Conservation (phyloP, 768 basidiomycete genomes). For the Lentinula guzmanii region DNA sequence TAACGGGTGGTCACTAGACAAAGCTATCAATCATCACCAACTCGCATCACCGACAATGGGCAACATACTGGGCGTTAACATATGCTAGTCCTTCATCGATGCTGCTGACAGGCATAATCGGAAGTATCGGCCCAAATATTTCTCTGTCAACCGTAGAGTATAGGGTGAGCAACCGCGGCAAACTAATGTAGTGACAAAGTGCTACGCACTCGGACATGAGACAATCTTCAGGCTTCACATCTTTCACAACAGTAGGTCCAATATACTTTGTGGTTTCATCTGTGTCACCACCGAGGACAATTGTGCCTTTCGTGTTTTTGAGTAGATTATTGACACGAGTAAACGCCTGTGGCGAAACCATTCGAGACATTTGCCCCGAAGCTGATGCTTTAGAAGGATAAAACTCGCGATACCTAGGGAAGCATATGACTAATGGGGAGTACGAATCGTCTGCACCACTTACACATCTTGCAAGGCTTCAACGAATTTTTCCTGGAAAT, state of each 20-base stretch:
- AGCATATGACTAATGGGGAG: constrained; percentile 18
- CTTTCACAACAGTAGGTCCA: constrained; percentile 54
- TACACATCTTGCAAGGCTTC: constrained; percentile 9
- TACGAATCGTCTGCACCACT: neutral
- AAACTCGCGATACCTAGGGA: constrained; percentile 39
- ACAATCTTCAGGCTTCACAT: constrained; percentile 48
- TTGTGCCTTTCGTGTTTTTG: constrained; percentile 45
- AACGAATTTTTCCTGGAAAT: constrained; percentile 11
- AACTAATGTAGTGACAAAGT: neutral
- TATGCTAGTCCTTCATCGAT: constrained; percentile 52
- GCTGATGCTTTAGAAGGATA: constrained; percentile 48
- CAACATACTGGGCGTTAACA: constrained; percentile 42
- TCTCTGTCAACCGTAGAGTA: constrained; percentile 36
- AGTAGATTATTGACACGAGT: constrained; percentile 47
- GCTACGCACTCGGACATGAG: constrained; percentile 53
- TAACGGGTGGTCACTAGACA: constrained; percentile 48
- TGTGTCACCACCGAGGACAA: constrained; percentile 47
- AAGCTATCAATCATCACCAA: neutral
- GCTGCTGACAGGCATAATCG: constrained; percentile 52
- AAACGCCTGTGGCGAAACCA: constrained; percentile 51
- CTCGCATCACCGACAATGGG: neutral
- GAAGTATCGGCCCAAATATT: constrained; percentile 67
- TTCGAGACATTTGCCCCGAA: constrained; percentile 37
- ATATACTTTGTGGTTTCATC: constrained; percentile 37
- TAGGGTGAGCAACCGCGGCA: neutral